These are phyloP conservation scores for Fusarium sp. DNA, from an alignment of 2,329 filamentous ascomycete genomes.

Conservation along the genomic window DNA sequence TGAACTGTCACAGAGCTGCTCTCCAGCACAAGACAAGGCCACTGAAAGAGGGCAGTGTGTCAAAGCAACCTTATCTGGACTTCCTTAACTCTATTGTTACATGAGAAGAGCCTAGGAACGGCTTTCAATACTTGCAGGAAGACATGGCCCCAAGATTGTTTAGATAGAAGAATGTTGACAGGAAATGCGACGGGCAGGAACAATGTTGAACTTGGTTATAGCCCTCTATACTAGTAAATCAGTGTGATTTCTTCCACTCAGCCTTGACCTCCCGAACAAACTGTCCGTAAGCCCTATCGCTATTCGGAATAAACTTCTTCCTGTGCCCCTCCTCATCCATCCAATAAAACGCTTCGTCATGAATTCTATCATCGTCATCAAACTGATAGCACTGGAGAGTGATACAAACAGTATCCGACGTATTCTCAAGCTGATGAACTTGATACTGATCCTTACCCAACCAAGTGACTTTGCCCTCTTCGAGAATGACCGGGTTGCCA, in stretches of 20 bases:
- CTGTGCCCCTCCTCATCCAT: not conserved
- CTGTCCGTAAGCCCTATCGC: not conserved
- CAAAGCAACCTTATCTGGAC: not conserved
- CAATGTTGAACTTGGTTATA: too few species aligned
- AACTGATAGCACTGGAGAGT: not conserved
- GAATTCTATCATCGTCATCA: accelerated
- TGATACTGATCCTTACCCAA: not conserved
- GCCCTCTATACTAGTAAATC: accelerated
- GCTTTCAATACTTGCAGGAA: too few species aligned
- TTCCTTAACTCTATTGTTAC: not conserved
- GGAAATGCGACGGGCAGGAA: too few species aligned
- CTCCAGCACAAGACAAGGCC: not conserved
- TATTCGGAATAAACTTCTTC: not conserved
- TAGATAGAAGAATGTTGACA: too few species aligned
- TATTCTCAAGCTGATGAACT: not conserved
- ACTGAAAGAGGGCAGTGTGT: not conserved
- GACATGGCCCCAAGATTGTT: too few species aligned
- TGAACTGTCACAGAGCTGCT: not conserved
- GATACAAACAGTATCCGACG: not conserved
- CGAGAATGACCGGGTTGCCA: not conserved
- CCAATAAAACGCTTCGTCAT: not conserved
- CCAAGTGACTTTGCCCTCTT: not conserved
- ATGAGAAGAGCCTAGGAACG: not conserved
- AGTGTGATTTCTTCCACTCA: not conserved
- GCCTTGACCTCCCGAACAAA: not conserved